Evolutionary conservation across 805 yeast genomes (phyloP), one percentile per base, ranked within the genome.

Genomic region (Ogataea salicorniae): DNA sequence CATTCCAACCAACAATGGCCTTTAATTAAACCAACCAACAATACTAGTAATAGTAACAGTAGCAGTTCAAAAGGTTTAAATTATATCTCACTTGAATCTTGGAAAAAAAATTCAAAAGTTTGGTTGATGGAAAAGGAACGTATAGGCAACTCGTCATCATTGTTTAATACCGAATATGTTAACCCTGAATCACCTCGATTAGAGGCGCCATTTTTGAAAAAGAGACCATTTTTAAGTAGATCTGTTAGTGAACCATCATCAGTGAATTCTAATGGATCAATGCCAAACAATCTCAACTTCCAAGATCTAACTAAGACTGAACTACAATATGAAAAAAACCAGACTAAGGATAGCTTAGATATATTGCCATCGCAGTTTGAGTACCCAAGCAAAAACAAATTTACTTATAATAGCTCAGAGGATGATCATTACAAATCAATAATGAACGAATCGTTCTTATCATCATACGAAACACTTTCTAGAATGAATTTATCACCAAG

Each of bases 61-160:
- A 26, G 11, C 31, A 26, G 31, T 26, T 26, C 31, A 26, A 26
- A 26, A 2, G 52, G 52, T 8, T 14, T 57, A 31, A 52, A 53
- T 38, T 60, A 59, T 41, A 56, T 62, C 9, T 59, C 65, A 13
- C 47, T 60, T n/a, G 66, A 62, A n/a, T 39, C 60, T 4, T 62
- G 67, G 67, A 54, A 61, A 15, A 42, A 52, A 13, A 56, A 61
- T 38, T 48, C 59, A 1, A 47, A 42, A 6, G 41, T 36, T 1
- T 62, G 67, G 67, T 26, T 51, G 15, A 45, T 47, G 14, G 51
- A 54, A 39, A 59, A 55, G 42, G 58, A 58, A 34, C 44, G 63
- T 34, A 9, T 47, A 22, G 61, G 59, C 29, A 34, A 29, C 31
- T 45, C 43, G 29, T 51, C 51, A 35, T 26, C 41, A 17, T 37